These are phyloP conservation scores for Sicyos baderoa DNA, from an alignment of 306 rosid species.

Conservation along the genomic window DNA sequence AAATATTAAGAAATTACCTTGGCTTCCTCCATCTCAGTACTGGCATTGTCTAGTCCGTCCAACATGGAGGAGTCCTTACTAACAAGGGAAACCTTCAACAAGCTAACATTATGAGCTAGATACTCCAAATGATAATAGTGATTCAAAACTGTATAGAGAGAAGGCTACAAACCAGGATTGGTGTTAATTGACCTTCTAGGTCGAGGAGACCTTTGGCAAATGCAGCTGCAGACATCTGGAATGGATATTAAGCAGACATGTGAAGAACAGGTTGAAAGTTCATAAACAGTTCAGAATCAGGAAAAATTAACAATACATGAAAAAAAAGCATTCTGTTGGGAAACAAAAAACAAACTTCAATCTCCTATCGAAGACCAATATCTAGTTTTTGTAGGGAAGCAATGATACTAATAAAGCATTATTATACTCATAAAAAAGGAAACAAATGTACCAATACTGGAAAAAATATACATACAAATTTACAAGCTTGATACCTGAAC, in stretches of 20 bases:
- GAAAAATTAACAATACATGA: not conserved
- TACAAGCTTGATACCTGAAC: constrained; percentile 61
- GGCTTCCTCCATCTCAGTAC: constrained; percentile 85
- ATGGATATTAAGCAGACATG: constrained; percentile 25
- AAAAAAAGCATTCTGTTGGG: not conserved
- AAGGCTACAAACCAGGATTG: constrained; percentile 71
- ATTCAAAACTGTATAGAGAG: constrained; percentile 21
- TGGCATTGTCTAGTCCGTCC: constrained; percentile 99
- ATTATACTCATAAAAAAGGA: not conserved
- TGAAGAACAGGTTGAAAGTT: constrained; percentile 22
- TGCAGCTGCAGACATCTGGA: constrained; percentile 99
- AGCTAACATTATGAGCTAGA: constrained; percentile 29
- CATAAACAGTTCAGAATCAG: not conserved
- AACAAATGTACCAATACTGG: constrained; percentile 2
- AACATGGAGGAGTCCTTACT: constrained; percentile 98
- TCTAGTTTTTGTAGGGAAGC: not conserved
- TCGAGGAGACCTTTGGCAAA: constrained; percentile 99
- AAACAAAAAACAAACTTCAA: not conserved
- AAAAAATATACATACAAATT: not conserved
- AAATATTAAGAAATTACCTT: constrained; percentile 39
- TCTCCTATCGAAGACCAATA: not conserved
- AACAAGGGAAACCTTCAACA: constrained; percentile 82
- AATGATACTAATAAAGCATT: not conserved
- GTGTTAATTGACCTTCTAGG: constrained; percentile 91
- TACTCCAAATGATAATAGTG: constrained; percentile 22